Evolutionary conservation across 805 yeast species (phyloP).

Genomic region (Myxozyma neotropica): DNA sequence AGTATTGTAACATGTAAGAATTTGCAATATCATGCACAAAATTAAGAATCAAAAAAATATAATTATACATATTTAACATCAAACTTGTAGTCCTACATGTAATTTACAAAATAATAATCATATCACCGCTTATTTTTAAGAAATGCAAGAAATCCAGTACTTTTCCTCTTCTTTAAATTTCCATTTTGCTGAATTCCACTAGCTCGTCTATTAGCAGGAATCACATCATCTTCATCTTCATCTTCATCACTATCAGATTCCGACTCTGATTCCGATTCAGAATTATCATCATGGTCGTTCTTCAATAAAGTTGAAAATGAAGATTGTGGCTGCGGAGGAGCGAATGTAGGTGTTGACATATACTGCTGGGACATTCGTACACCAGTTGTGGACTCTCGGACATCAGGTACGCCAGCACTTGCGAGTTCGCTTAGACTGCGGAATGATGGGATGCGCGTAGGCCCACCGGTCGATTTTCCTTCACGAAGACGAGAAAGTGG

Average conservation of each 20-base stretch:
- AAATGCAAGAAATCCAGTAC: constrained; percentile 24
- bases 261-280: constrained; percentile 1
- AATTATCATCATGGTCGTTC: neutral
- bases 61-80: too few relatives aligned
- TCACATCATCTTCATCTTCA: constrained; percentile 17
- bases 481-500: neutral
- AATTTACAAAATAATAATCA: too few relatives aligned
- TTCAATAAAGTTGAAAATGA: too few relatives aligned
- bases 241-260: constrained; percentile 10
- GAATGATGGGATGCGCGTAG: constrained; percentile 30
- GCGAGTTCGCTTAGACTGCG: constrained; percentile 26
- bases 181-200: constrained; percentile 8
- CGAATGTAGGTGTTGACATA: neutral
- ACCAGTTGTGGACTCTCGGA: constrained; percentile 28
- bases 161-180: constrained; percentile 9
- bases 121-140: neutral
- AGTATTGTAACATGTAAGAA: constrained; percentile 7
- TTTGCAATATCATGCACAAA: too few relatives aligned
- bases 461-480: neutral
- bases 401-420: constrained; percentile 30
- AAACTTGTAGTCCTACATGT: too few relatives aligned
- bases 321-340: neutral
- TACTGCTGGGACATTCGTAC: neutral
- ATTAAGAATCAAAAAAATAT: too few relatives aligned
- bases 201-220: constrained; percentile 25